Base-by-base conservation (phyloP, 2,329 filamentous ascomycete species). In the Helotiales sp. region DNA sequence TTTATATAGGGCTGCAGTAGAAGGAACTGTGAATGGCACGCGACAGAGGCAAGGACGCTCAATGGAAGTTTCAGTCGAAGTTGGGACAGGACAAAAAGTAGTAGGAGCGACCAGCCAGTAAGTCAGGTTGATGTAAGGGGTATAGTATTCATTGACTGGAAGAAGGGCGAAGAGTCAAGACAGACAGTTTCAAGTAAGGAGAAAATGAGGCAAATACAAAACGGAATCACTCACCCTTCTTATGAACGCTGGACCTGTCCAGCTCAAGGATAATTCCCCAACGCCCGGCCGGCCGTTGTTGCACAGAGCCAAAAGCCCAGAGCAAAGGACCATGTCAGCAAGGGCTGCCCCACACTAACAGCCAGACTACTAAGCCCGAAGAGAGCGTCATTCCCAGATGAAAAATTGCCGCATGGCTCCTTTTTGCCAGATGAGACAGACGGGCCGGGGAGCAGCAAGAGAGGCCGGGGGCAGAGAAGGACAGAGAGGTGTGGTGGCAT, bases 191-290 rank as follows among this genome's bases (percentile, higher is more conserved):
- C 34, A 20, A 45, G 40, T 45, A 61, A 45, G 26, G 30, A 57
- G 57, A 63, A 63, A 68, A 64, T 63, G 69, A 72, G 57, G 69
- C 67, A 70, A 69, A 68, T 67, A 59, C 59, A 20, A 57, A 59
- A 65, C 17, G 34, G 30, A 20, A 57, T 17, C 52, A 28, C 17
- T 28, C 37, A 45, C 45, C 52, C 62, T 49, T 45, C 37, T 69
- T 70, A 67, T 69, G 66, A 62, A 34, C 45, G 47, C 37, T 22
- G 26, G 62, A 4, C 30, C 22, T 34, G 54, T 20, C 32, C 54
- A 57, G 54, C 54, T 32, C 32, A 55, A 55, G 54, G 30, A 57
- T 57, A 22, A 45, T 45, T 45, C 20, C 40, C 40, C 40, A 52
- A 45, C 17, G 43, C 32, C 55, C 52, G 52, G 50, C 40, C 52